These are phyloP conservation scores for Neurospora intermedia DNA, from an alignment of 495 filamentous ascomycete genomes.

Conservation along the genomic window DNA sequence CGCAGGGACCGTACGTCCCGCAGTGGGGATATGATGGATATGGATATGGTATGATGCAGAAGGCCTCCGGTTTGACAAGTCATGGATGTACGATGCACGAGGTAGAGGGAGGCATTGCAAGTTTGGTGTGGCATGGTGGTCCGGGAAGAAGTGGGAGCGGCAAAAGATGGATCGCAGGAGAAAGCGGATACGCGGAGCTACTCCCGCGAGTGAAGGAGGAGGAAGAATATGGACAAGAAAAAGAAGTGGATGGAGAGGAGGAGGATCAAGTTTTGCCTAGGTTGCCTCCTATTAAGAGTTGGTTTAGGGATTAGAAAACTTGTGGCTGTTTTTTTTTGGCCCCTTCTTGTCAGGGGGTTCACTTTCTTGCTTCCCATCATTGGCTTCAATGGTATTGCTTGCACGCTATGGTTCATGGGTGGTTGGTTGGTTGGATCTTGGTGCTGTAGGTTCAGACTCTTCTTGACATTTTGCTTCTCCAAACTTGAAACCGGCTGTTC, in stretches of 20 bases:
- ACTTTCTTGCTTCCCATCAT: neutral
- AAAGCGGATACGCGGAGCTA: neutral
- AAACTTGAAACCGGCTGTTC: neutral
- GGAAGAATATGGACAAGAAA: neutral
- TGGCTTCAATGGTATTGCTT: neutral
- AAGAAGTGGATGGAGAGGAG: neutral
- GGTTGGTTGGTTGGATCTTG: neutral
- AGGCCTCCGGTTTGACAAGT: neutral
- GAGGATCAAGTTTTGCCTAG: neutral
- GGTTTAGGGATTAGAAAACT: neutral
- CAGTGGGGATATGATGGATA: neutral
- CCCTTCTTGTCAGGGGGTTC: neutral
- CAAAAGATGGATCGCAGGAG: neutral
- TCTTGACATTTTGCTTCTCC: neutral
- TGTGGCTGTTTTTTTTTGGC: neutral
- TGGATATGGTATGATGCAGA: neutral
- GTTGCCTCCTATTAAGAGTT: neutral
- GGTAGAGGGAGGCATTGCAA: neutral
- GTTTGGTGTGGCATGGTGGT: neutral
- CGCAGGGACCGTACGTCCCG: neutral
- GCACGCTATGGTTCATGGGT: neutral
- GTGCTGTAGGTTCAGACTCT: neutral
- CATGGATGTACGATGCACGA: neutral
- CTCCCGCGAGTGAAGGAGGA: neutral
- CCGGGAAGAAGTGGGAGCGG: neutral